Conservation (phyloP, 2,329 filamentous ascomycete species). For the Ambrosiella beaveri region DNA sequence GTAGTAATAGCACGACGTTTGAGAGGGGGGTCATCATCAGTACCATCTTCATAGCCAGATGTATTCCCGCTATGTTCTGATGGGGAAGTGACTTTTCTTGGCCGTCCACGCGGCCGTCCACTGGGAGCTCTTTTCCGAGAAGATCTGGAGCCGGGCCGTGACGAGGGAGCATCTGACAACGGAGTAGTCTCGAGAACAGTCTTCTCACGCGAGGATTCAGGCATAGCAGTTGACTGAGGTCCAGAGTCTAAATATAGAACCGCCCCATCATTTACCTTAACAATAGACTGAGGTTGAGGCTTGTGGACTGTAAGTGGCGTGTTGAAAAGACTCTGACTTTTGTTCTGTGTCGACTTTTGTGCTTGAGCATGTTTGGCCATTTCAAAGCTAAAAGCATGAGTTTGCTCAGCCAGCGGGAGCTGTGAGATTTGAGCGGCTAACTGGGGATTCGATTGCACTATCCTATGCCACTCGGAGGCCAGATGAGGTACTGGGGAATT, state of each 20-base stretch:
- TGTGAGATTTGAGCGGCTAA: slow-evolving; percentile 17
- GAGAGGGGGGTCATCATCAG: slow-evolving; percentile 34
- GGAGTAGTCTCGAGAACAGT: slow-evolving; percentile 8
- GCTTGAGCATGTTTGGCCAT: slow-evolving; percentile 1
- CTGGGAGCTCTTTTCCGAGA: slow-evolving; percentile 34
- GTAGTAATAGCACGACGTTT: slow-evolving; percentile 66
- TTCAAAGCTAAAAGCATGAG: slow-evolving; percentile 4
- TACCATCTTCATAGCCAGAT: slow-evolving; percentile 53
- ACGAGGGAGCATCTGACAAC: slow-evolving; percentile 21
- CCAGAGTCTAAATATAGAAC: not conserved
- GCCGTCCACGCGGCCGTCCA: slow-evolving; percentile 37
- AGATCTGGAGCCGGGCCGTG: slow-evolving; percentile 42
- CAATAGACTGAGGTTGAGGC: not conserved
- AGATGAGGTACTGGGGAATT: slow-evolving; percentile 25
- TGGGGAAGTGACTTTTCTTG: slow-evolving; percentile 31
- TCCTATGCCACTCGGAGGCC: slow-evolving; percentile 64
- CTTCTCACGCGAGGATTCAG: slow-evolving; percentile 1
- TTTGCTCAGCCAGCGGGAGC: not conserved
- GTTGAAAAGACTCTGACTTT: not conserved
- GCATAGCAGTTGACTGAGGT: slow-evolving; percentile 2
- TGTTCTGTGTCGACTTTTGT: not conserved
- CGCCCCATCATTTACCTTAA: not conserved
- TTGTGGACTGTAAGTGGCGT: not conserved
- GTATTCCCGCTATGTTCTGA: slow-evolving; percentile 42
- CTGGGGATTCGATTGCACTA: slow-evolving; percentile 54